Conservation (phyloP, 1,284 basidiomycete species). For the Marasmius sp. region DNA sequence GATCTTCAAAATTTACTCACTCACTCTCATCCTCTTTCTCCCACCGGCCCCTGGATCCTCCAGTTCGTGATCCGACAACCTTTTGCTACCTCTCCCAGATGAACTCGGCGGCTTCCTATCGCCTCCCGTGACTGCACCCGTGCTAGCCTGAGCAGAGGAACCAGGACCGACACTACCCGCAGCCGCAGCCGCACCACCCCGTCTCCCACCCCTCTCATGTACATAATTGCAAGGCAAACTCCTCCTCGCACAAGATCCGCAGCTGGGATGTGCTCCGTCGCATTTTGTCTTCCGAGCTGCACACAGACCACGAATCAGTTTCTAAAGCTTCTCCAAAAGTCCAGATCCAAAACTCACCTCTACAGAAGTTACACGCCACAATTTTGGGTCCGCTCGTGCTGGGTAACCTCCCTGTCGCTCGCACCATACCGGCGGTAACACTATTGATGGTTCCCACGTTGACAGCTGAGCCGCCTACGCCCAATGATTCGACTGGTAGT, state of each 20-base stretch:
- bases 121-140: neutral
- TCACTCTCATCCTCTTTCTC: neutral
- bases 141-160: neutral
- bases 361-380: slow-evolving; percentile 80
- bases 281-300: slow-evolving; percentile 82
- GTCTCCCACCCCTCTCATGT: slow-evolving; percentile 43
- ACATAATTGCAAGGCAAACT: slow-evolving; percentile 75
- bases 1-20: neutral
- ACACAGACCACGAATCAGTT: slow-evolving; percentile 5
- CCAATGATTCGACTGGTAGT: neutral
- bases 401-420: neutral
- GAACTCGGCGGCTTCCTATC: neutral
- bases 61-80: neutral
- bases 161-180: neutral
- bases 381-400: slow-evolving; percentile 31
- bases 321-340: slow-evolving; percentile 8
- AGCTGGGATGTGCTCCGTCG: slow-evolving; percentile 76
- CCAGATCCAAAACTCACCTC: slow-evolving; percentile 50
- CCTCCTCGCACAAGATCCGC: slow-evolving; percentile 74
- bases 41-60: neutral
- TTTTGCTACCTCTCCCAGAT: neutral
- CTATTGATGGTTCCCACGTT: neutral
- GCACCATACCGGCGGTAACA: neutral
- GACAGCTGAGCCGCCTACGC: neutral
- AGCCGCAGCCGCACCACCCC: neutral